phyloP scores from a whole-genome alignment of 208 protist genomes.

The Strigomonas culicis region DNA sequence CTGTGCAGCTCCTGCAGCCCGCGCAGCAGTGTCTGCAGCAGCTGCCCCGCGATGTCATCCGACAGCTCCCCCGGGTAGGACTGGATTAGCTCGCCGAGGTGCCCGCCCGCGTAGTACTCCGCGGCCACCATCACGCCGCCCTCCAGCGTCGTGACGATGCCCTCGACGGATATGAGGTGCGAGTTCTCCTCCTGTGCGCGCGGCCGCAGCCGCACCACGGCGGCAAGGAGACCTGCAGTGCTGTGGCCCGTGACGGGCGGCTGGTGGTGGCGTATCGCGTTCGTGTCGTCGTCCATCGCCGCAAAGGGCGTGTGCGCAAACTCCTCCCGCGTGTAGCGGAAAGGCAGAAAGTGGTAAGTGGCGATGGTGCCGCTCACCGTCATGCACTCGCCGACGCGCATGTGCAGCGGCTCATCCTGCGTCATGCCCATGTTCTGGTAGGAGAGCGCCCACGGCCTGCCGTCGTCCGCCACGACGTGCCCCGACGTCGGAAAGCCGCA shows the following conservation, averaged over 20 bases:
- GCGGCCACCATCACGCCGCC: constrained; percentile 2
- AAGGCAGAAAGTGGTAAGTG: not conserved
- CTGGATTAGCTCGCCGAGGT: not conserved
- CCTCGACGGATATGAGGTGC: not conserved
- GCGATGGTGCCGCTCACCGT: not conserved
- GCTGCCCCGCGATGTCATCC: constrained; percentile 1
- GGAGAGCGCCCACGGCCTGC: not conserved
- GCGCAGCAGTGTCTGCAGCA: constrained; percentile 19
- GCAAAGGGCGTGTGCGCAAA: not conserved
- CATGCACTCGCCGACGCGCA: not conserved
- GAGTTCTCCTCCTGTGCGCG: not conserved
- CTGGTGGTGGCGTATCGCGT: not conserved
- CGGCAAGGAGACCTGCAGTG: not conserved
- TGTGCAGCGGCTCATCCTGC: not conserved
- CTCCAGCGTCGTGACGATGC: not conserved
- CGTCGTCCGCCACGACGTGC: not conserved
- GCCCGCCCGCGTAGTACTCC: not conserved
- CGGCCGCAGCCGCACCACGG: not conserved
- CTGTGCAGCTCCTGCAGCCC: constrained; percentile 9
- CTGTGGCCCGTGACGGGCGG: not conserved
- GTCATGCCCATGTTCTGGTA: not conserved
- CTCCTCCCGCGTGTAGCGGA: not conserved
- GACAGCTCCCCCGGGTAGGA: not conserved
- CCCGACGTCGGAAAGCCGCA: not conserved
- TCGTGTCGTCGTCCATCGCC: not conserved